Base-by-base conservation (phyloP, 371 early-diverging fungal species). In the Apophysomyces ossiformis region DNA sequence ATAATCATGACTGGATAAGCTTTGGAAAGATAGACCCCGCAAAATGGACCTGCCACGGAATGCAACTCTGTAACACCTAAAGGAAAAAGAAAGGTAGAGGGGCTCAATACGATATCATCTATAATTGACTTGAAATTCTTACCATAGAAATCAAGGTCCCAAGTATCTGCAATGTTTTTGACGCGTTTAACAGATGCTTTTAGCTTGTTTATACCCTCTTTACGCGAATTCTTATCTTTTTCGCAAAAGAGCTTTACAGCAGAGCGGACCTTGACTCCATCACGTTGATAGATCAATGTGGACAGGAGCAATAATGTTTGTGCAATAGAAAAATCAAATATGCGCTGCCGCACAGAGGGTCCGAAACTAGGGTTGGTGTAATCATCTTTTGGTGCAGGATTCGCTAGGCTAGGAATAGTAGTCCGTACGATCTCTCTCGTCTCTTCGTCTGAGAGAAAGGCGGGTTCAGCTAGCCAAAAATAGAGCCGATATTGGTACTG, bases 31-130 rank as follows among this genome's bases (percentile, higher is more conserved):
- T 69, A 76, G 61, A 76, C 70, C 35, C 70, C 82, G 37, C 77
- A 77, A 69, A 70, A 82, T 0, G 82, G 79, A 7, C 82, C 82
- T 1, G 79, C 82, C 1, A 79, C 39, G 1, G 79, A 70, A 47
- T 82, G 79, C 41, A 82, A 65, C 35, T 82, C 82, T 54, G 79
- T 72, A 41, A 82, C 60, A 2, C 81, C 81, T 57, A 16, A 21
- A 36, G 11, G 18, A 37, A 26, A 26, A 21, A 26, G 32, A 26
- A 26, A 26, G 32, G 32, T 26, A 26, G 32, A 2, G 3, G 32
- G 32, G 32, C 1, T 26, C 2, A 26, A 26, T 26, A 26, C 32
- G 1, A 26, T 26, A 26, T 26, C 2, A 26, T 26, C 3, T 26
- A 26, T 26, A 41, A 6, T 9, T 9, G 38, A 18, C 18, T 35